Percentiles rank a stretch among this genome's conserved stretches.
These are phyloP conservation scores for Lycium ferocissimum DNA, from an alignment of 257 asterid genomes.

Conservation along the genomic window DNA sequence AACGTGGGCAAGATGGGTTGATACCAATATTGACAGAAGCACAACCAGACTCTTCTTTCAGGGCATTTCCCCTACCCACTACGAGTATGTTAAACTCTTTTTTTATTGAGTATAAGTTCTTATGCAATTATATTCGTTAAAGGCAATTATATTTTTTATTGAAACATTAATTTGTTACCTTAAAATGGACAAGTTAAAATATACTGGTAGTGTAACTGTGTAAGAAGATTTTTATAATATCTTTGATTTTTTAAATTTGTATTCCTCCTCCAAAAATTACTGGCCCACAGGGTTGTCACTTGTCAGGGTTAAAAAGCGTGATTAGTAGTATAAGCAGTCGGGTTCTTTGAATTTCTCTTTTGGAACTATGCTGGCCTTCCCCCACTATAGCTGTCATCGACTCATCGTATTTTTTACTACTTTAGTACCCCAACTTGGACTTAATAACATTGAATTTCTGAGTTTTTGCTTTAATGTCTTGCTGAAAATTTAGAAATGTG, in stretches of 20 bases:
- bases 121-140: no score
- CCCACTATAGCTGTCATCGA: conserved; percentile 25
- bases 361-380: neutral
- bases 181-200: no score
- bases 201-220: no score
- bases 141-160: no score
- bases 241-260: no score
- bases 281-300: neutral
- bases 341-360: neutral
- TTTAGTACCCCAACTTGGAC: conserved; percentile 1
- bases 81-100: conserved; percentile 57
- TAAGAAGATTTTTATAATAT: no score
- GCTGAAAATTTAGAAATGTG: neutral
- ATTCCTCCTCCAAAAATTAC: no score
- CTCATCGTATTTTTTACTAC: neutral
- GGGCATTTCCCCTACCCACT: conserved; percentile 92
- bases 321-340: neutral
- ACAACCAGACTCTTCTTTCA: conserved; percentile 78
- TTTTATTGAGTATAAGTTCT: no score
- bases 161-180: no score
- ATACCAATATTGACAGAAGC: conserved; percentile 61
- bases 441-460: neutral
- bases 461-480: neutral
- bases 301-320: neutral
- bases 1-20: conserved; percentile 96